A percentile compares a stretch with the other conserved stretches of the same genome.
phyloP scores from a whole-genome alignment of 2,329 filamentous ascomycete genomes.

The Thielaviopsis cerberus region DNA sequence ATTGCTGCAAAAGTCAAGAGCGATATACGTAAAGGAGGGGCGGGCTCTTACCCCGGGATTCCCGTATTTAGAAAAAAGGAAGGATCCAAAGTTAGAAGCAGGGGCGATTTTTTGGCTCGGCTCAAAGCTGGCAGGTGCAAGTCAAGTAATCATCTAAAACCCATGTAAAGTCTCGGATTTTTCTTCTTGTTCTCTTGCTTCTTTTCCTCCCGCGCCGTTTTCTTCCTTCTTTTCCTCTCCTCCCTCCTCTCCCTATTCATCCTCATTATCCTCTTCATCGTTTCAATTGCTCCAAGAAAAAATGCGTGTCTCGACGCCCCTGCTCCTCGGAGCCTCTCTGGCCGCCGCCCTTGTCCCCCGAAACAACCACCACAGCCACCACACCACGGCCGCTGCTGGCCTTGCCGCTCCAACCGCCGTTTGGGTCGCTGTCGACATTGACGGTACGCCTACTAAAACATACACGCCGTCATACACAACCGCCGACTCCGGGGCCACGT shows the following conservation, averaged over 20 bases:
- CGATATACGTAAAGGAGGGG: too few species aligned
- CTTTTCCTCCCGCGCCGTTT: background rate
- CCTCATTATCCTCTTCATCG: too few species aligned
- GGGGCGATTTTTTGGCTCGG: background rate
- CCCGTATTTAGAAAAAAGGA: background rate
- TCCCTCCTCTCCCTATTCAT: too few species aligned
- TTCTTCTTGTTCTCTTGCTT: background rate
- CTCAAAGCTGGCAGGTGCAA: background rate
- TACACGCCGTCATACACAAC: constrained; percentile 31
- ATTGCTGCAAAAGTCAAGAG: too few species aligned
- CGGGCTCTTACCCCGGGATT: too few species aligned
- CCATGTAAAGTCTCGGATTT: background rate
- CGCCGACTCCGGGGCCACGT: constrained; percentile 26
- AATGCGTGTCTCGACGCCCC: constrained; percentile 6
- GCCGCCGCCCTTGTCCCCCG: background rate
- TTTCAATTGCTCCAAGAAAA: background rate
- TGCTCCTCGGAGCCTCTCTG: constrained; percentile 5
- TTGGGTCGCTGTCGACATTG: constrained; percentile 33
- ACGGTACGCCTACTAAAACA: constrained; percentile 26
- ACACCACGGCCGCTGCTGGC: background rate
- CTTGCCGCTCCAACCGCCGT: constrained; percentile 22
- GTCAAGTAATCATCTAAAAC: background rate
- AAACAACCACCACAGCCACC: background rate
- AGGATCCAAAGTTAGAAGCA: background rate
- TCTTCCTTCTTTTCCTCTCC: too few species aligned